These are phyloP conservation scores for Davidsoniella eucalypti DNA, from an alignment of 2,329 filamentous ascomycete genomes.

Conservation along the genomic window DNA sequence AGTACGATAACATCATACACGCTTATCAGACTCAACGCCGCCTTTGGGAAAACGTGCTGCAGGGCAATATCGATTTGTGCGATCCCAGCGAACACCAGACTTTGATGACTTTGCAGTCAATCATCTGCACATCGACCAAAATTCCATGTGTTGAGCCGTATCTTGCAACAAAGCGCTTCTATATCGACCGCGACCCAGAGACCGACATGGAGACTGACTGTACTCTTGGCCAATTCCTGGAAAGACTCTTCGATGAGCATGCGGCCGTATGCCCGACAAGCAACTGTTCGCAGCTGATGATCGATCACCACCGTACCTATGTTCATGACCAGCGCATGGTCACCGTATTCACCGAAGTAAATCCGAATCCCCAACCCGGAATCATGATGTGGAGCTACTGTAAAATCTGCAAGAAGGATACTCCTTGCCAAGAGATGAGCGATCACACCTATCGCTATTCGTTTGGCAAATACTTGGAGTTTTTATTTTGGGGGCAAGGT, in stretches of 20 bases:
- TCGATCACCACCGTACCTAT: constrained; percentile 88
- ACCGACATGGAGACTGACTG: constrained; percentile 65
- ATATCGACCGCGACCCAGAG: constrained; percentile 74
- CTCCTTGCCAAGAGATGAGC: constrained; percentile 79
- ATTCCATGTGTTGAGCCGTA: constrained; percentile 86
- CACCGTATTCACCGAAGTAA: constrained; percentile 65
- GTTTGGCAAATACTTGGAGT: constrained; percentile 93
- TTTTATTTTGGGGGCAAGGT: constrained; percentile 87
- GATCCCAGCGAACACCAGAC: constrained; percentile 93
- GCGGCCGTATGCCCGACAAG: constrained; percentile 65
- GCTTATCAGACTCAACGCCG: constrained; percentile 88
- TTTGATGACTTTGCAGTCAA: constrained; percentile 84
- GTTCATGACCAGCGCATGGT: constrained; percentile 92
- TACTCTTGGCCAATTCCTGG: constrained; percentile 86
- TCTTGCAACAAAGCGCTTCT: constrained; percentile 80
- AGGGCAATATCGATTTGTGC: constrained; percentile 75
- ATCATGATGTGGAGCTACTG: constrained; percentile 98
- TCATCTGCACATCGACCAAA: constrained; percentile 84
- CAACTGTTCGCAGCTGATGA: constrained; percentile 75
- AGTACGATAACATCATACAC: constrained; percentile 88
- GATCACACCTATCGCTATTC: constrained; percentile 95
- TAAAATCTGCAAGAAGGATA: constrained; percentile 80
- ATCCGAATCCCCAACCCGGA: constrained; percentile 35
- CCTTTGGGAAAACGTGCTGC: constrained; percentile 91
- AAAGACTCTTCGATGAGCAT: constrained; percentile 67